Conservation (phyloP, 257 asterid genomes). For the Coffea eugenioides region DNA sequence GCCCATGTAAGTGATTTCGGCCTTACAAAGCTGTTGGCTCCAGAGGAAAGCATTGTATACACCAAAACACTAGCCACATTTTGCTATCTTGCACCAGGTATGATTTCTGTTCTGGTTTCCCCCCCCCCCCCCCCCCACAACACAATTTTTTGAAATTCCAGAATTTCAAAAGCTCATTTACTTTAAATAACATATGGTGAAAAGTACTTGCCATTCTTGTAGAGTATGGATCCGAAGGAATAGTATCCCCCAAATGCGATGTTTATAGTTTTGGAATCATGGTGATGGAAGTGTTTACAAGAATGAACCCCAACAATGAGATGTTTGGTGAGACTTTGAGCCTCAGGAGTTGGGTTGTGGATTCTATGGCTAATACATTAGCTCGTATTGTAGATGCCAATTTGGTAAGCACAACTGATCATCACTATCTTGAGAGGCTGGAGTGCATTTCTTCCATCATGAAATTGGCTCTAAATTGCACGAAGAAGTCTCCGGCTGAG, state of each 20-base stretch:
- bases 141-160: no score
- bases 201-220: no score
- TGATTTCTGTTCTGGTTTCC: no score
- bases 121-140: no score
- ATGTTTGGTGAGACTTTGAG: background rate
- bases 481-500: background rate
- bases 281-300: conserved; percentile 4
- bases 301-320: background rate
- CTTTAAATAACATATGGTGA: no score
- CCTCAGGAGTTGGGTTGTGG: background rate
- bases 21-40: conserved; percentile 2
- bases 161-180: background rate
- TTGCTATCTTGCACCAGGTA: conserved; percentile 23
- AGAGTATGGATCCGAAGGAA: background rate
- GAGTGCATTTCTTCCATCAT: background rate
- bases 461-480: conserved; percentile 1
- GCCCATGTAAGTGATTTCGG: conserved; percentile 22
- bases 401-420: background rate
- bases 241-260: background rate
- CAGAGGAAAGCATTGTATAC: background rate
- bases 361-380: background rate
- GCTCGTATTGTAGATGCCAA: background rate
- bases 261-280: conserved; percentile 8
- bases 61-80: conserved; percentile 15
- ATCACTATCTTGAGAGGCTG: background rate